Percentiles rank a stretch among this genome's conserved stretches.
These are phyloP conservation scores for Goffeauzyma gilvescens DNA, from an alignment of 768 basidiomycete genomes.

Conservation along the genomic window DNA sequence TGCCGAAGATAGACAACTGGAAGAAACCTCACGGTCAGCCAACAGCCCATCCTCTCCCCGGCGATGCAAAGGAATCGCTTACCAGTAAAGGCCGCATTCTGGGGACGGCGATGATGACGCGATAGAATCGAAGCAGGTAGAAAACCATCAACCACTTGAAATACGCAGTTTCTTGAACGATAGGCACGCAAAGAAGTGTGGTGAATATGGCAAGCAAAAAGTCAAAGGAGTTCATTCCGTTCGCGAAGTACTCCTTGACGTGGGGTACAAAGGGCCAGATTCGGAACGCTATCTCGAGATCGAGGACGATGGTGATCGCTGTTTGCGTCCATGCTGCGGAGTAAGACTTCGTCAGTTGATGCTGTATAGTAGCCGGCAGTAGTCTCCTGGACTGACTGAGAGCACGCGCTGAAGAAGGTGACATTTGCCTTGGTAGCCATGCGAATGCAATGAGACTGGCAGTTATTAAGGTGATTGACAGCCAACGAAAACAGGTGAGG, in stretches of 20 bases:
- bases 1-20: conserved; percentile 74
- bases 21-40: conserved; percentile 1
- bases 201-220: conserved; percentile 52
- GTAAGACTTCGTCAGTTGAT: no score
- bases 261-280: conserved; percentile 53
- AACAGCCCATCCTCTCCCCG: not conserved
- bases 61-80: conserved; percentile 16
- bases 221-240: conserved; percentile 53
- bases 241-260: conserved; percentile 47
- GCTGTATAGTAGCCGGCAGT: no score
- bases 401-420: no score
- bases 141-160: conserved; percentile 85
- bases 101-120: conserved; percentile 75
- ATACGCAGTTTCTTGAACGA: conserved; percentile 42
- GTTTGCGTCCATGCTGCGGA: no score
- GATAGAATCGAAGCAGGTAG: conserved; percentile 69
- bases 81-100: conserved; percentile 78
- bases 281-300: conserved; percentile 66
- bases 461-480: no score
- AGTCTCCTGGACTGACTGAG: no score
- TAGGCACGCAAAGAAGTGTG: conserved; percentile 67
- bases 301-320: conserved; percentile 62
- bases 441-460: no score
- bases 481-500: no score
- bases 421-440: no score